These are phyloP conservation scores for Stromatinia cepivora DNA, from an alignment of 2,329 filamentous ascomycete species.

Conservation along the genomic window DNA sequence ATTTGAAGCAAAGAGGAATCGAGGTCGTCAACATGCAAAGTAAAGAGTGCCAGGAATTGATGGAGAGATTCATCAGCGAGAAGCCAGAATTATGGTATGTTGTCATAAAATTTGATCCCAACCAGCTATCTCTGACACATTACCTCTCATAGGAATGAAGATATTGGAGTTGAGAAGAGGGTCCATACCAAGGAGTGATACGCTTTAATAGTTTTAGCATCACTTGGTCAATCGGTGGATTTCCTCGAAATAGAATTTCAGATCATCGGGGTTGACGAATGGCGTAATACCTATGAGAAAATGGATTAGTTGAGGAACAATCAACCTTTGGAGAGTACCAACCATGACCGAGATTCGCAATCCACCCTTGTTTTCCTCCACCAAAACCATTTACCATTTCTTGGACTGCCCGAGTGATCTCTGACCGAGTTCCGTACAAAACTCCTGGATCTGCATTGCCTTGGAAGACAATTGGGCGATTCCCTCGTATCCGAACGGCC, in stretches of 20 bases:
- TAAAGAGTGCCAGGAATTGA: slow-evolving; percentile 63
- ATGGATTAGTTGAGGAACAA: slow-evolving; percentile 30
- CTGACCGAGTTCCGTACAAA: slow-evolving; percentile 78
- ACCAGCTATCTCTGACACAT: background rate
- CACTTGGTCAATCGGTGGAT: slow-evolving; percentile 66
- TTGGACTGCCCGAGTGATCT: slow-evolving; percentile 80
- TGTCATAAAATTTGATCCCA: slow-evolving; percentile 39
- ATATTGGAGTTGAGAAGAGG: slow-evolving; percentile 53
- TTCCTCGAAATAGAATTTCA: slow-evolving; percentile 93
- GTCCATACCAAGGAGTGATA: slow-evolving; percentile 44
- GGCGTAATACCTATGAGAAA: slow-evolving; percentile 75
- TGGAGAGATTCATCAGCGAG: slow-evolving; percentile 71
- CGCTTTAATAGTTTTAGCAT: background rate
- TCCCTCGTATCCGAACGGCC: slow-evolving; percentile 75
- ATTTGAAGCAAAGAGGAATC: slow-evolving; percentile 65
- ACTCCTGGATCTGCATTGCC: slow-evolving; percentile 95
- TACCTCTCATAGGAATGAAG: slow-evolving; percentile 52
- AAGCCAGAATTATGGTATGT: slow-evolving; percentile 69
- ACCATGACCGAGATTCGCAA: slow-evolving; percentile 95
- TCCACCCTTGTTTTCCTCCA: slow-evolving; percentile 84
- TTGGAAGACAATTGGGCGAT: slow-evolving; percentile 76
- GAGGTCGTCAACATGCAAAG: slow-evolving; percentile 72
- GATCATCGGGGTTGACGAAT: slow-evolving; percentile 87
- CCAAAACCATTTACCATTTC: slow-evolving; percentile 86
- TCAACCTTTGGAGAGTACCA: slow-evolving; percentile 42